Percentiles rank a stretch among this genome's conserved stretches.
These are phyloP conservation scores for Akanthomyces lecanii DNA, from an alignment of 2,329 filamentous ascomycete species.

Conservation along the genomic window DNA sequence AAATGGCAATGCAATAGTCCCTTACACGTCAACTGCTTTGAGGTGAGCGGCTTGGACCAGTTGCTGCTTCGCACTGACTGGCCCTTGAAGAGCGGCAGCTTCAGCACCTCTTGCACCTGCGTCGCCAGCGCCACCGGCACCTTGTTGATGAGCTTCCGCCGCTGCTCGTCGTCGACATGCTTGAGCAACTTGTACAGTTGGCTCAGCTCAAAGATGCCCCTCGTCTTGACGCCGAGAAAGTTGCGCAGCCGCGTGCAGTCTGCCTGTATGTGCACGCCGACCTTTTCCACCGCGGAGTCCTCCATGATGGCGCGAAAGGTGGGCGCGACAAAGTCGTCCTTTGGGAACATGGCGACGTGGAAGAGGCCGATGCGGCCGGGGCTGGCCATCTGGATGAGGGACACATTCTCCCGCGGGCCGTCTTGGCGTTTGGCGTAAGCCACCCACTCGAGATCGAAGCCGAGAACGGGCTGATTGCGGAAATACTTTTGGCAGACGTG, in stretches of 20 bases:
- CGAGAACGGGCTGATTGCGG: conserved; percentile 64
- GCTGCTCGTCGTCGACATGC: conserved; percentile 46
- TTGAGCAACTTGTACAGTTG: conserved; percentile 77
- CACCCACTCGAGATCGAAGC: conserved; percentile 88
- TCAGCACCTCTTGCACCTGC: conserved; percentile 67
- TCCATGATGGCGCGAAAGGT: conserved; percentile 70
- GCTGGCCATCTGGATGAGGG: conserved; percentile 77
- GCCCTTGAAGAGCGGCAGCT: conserved; percentile 73
- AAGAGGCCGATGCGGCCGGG: conserved; percentile 74
- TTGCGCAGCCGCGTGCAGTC: conserved; percentile 66
- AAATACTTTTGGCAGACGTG: conserved; percentile 62
- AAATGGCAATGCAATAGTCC: conserved; percentile 19
- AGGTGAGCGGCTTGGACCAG: conserved; percentile 62
- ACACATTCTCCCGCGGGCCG: conserved; percentile 64
- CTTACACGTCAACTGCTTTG: conserved; percentile 67
- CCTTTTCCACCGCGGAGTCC: conserved; percentile 64
- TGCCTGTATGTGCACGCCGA: conserved; percentile 70
- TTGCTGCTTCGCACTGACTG: conserved; percentile 64
- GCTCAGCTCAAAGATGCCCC: conserved; percentile 74
- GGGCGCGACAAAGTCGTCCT: conserved; percentile 61
- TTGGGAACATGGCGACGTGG: conserved; percentile 65
- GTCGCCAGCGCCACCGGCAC: conserved; percentile 59
- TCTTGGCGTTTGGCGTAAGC: conserved; percentile 41
- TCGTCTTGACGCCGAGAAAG: conserved; percentile 59
- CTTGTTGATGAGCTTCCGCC: conserved; percentile 59